phyloP scores from a whole-genome alignment of 176 grass and related monocot genomes.

The Oryza australiensis region DNA sequence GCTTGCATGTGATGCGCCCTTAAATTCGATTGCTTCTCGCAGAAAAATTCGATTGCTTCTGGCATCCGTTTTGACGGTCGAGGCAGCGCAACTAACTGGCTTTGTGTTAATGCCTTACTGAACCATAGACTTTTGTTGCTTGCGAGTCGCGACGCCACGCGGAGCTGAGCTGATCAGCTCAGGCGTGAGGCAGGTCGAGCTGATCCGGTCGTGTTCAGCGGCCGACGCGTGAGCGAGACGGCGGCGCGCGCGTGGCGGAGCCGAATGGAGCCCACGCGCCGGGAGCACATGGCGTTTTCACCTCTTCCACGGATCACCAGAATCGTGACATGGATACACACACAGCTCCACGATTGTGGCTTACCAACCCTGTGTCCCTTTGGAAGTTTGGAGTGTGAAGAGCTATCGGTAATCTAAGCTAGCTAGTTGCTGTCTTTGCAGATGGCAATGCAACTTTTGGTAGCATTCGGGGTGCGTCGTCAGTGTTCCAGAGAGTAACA shows the following conservation, averaged over 20 bases:
- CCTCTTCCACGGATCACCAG: neutral
- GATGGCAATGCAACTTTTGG: neutral
- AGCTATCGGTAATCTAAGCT: neutral
- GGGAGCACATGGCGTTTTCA: neutral
- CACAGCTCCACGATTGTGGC: neutral
- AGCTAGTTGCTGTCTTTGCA: neutral
- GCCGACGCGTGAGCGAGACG: neutral
- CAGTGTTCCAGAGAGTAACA: neutral
- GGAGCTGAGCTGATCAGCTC: too few relatives aligned
- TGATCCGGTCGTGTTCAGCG: neutral
- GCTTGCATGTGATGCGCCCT: constrained; percentile 10
- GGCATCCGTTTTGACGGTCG: neutral
- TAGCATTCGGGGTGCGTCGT: neutral
- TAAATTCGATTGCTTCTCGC: constrained; percentile 7
- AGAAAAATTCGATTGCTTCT: neutral
- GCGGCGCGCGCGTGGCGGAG: neutral
- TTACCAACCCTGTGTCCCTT: neutral
- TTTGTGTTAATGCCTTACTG: neutral
- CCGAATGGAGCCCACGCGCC: neutral
- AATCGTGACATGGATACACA: neutral
- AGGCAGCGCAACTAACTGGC: too few relatives aligned
- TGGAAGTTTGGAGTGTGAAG: neutral
- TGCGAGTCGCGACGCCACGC: neutral
- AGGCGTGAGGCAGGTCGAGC: too few relatives aligned
- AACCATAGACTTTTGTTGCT: neutral